A percentile compares a stretch with the other conserved stretches of the same genome.
These are phyloP conservation scores for Entamoeba histolytica DNA, from an alignment of 208 protist species.

Conservation along the genomic window DNA sequence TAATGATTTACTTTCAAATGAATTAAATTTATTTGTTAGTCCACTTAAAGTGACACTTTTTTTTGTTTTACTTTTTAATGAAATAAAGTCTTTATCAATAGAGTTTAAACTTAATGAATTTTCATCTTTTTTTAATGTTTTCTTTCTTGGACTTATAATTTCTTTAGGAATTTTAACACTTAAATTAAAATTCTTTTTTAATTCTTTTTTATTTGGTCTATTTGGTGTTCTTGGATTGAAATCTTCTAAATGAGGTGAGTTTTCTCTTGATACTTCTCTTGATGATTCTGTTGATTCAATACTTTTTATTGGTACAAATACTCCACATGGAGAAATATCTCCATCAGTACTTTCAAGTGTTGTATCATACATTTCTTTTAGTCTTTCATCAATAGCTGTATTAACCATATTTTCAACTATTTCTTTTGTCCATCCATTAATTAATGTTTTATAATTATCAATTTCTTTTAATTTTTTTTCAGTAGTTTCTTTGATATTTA, in stretches of 20 bases:
- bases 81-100: too few relatives aligned
- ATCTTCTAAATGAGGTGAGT: not conserved
- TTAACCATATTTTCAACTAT: not conserved
- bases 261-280: not conserved
- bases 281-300: not conserved
- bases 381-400: not conserved
- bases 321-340: not conserved
- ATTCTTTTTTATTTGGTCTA: not conserved
- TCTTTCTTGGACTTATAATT: not conserved
- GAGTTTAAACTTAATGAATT: not conserved
- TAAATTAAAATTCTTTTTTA: not conserved
- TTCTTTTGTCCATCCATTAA: not conserved
- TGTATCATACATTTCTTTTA: not conserved
- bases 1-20: too few relatives aligned
- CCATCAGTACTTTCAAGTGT: not conserved
- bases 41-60: too few relatives aligned
- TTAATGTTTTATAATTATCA: not conserved
- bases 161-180: not conserved
- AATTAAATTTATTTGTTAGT: too few relatives aligned
- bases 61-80: too few relatives aligned
- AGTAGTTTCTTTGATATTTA: not conserved
- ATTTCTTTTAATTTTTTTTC: not conserved
- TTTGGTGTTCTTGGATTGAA: not conserved
- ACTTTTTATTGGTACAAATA: not conserved
- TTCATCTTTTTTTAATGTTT: not conserved